Percentiles rank a stretch among this genome's conserved stretches.
phyloP scores from a whole-genome alignment of 768 basidiomycete genomes.

The Rhizopogon vinicolor region DNA sequence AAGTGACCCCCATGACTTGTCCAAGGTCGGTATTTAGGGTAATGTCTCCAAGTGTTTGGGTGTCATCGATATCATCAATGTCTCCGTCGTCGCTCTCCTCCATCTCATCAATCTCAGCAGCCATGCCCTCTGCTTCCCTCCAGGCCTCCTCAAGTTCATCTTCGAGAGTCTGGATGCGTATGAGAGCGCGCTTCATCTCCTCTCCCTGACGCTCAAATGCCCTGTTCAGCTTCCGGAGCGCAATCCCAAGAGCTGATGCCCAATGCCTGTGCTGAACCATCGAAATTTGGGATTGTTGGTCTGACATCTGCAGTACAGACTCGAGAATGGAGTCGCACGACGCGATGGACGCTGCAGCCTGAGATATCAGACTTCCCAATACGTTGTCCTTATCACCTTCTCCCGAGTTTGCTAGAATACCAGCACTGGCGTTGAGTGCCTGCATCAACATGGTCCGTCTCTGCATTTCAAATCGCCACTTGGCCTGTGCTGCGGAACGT shows the following conservation, averaged over 20 bases:
- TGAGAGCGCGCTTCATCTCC: constrained; percentile 47
- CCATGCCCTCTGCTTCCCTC: constrained; percentile 71
- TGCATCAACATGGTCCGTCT: constrained; percentile 69
- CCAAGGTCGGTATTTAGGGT: constrained; percentile 23
- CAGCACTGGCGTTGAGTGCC: constrained; percentile 54
- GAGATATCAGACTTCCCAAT: constrained; percentile 42
- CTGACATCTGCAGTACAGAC: constrained; percentile 51
- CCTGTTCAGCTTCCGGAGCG: constrained; percentile 73
- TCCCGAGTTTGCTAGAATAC: constrained; percentile 16
- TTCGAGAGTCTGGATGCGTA: constrained; percentile 50
- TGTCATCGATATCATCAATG: constrained; percentile 23
- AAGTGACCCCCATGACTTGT: constrained; percentile 33
- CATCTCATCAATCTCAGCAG: constrained; percentile 64
- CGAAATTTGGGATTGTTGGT: constrained; percentile 63
- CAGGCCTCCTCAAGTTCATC: constrained; percentile 78
- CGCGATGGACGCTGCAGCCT: constrained; percentile 55
- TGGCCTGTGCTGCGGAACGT: constrained; percentile 53
- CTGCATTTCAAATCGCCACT: constrained; percentile 63
- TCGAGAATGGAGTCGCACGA: constrained; percentile 55
- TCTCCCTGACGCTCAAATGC: constrained; percentile 63
- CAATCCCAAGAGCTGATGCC: constrained; percentile 74
- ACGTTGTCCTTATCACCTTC: constrained; percentile 33
- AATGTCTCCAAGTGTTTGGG: constrained; percentile 16
- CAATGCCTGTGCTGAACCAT: constrained; percentile 61
- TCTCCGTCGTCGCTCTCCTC: constrained; percentile 31